Base-by-base conservation (phyloP, 495 filamentous ascomycete species). In the Geopyxis carbonaria region DNA sequence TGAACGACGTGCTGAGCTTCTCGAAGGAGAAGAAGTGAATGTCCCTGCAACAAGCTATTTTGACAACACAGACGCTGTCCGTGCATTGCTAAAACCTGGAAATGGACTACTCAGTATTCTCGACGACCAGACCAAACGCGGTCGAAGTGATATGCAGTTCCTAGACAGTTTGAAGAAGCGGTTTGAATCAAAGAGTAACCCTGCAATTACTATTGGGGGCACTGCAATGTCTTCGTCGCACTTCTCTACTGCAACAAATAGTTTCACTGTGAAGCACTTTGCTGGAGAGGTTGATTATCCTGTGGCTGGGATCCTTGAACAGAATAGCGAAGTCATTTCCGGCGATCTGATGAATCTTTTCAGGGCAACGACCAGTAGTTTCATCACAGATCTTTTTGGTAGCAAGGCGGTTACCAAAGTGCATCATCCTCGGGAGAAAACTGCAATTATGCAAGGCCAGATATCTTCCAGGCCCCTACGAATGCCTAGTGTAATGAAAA, bases 261-360 rank as follows among this genome's bases (percentile, higher is more conserved):
- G 73, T 0, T 76, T 83, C 6, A 84, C 83, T 1, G 74, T 97
- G 42, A 85, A 79, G 51, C 89, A 97, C 59, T 97, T 85, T 55
- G 86, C 86, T 31, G 89, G 86, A 19, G 87, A 94, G 57, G 79
- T 95, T n/a, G 89, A 97, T 40, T 97, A 97, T 51, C 73, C 82
- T 21, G 69, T 82, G 44, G 71, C 72, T 44, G 83, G 81, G 11
- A 62, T 97, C 22, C 63, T 93, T 6, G 89, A 97, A 58, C 84
- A 91, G 58, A 95, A 95, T 44, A 84, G 84, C 35, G 89, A 97
- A 56, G 73, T 93, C 33, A 85, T 97, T 46, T 91, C 86, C 13
- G 86, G 83, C 18, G 89, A 97, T 56, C 61, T 97, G 44, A 83
- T 97, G 78, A 94, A 93, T 59, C 64, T 97, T 43, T 80, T 97